Evolutionary conservation across 2,329 filamentous ascomycete genomes (phyloP), one percentile per base, ranked within the genome.

Genomic region (Aspergillus ochraceoroseus): DNA sequence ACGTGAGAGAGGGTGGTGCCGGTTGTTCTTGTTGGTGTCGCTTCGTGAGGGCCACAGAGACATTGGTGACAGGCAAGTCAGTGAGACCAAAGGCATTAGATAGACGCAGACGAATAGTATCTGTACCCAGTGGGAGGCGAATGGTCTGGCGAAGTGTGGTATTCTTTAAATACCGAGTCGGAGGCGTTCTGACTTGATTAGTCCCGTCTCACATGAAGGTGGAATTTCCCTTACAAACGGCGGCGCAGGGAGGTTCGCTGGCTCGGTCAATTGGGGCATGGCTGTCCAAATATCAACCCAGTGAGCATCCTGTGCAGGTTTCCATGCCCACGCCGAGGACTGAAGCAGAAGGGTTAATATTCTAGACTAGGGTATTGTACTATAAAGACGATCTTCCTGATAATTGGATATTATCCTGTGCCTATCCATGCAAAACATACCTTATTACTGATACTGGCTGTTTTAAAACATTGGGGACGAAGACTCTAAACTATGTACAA

Each of bases 71-170:
- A 30, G 75, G 71, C 2, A 85, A 66, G 47, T 78, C 72, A 23
- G 71, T 77, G 1, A 69, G 58, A 2, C 82, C 80, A 49, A 85
- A 84, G 0, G 73, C 75, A 55, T 85, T 85, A 29, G 79, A 82
- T 35, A 85, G 68, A 31, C 77, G 75, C 23, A 85, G 62, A 7
- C 81, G 76, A 46, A 84, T 71, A 14, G 76, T 70, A 2, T 71
- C 63, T 2, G 75, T 72, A 1, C 70, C 72, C 3, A 80, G 68
- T 5, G 78, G 77, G 49, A 80, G 65, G 48, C 79, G 75, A 9
- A 83, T 57, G 0, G 80, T 84, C 59, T 85, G 81, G 2, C 81
- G 78, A 47, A 85, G 71, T 0, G 81, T 83, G 1, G 77, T 73
- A 52, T 83, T 75, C 31, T 66, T 31, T 19, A 15, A 25, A 23